Conservation (phyloP, 2,329 filamentous ascomycete genomes). For the Aspergillus costaricaensis region DNA sequence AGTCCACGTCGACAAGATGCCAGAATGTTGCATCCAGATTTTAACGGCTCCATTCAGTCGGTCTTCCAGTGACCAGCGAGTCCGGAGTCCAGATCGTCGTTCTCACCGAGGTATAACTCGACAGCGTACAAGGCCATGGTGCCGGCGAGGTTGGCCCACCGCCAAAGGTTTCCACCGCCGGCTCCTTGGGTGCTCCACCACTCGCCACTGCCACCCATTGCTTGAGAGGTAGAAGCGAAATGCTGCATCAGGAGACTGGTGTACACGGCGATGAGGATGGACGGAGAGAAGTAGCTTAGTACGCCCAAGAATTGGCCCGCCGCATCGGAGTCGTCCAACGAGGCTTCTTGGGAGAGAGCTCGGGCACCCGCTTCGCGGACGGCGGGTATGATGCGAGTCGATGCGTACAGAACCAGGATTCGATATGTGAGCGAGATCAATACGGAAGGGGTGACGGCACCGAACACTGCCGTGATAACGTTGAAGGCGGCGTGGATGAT, state of each 20-base stretch:
- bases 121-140: constrained; percentile 90
- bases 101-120: constrained; percentile 80
- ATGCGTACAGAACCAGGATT: constrained; percentile 91
- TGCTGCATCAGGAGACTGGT: constrained; percentile 95
- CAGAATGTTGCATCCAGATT: not conserved
- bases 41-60: constrained; percentile 59
- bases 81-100: constrained; percentile 68
- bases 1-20: not conserved
- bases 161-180: constrained; percentile 82
- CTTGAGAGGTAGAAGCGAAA: constrained; percentile 71
- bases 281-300: constrained; percentile 91
- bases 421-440: constrained; percentile 94
- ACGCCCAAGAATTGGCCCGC: constrained; percentile 79
- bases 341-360: constrained; percentile 80
- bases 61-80: constrained; percentile 87
- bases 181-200: constrained; percentile 87
- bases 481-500: constrained; percentile 81
- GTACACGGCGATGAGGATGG: constrained; percentile 92
- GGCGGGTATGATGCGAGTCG: constrained; percentile 92
- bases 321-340: constrained; percentile 80
- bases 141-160: constrained; percentile 87
- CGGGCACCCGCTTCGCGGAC: constrained; percentile 83
- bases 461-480: constrained; percentile 86
- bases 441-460: constrained; percentile 92
- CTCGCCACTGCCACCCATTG: constrained; percentile 63